Evolutionary conservation across 352 stramenopile species (phyloP).

Genomic region (Pythium plurisporium): DNA sequence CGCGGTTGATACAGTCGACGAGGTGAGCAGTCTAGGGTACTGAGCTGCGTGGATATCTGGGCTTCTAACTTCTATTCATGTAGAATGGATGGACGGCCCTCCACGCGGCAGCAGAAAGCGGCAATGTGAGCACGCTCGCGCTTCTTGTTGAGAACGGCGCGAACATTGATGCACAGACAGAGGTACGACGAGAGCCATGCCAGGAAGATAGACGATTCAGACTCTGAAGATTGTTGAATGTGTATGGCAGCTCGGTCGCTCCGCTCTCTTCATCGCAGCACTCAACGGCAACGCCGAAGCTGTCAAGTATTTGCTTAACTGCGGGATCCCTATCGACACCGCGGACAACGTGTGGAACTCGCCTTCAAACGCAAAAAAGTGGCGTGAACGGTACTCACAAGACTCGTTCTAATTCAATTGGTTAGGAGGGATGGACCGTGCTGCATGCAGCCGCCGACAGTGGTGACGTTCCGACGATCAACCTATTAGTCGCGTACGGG

Average conservation of each 20-base stretch:
- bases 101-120: background rate
- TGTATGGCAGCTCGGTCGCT: background rate
- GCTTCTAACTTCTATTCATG: no score
- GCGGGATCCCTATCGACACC: background rate
- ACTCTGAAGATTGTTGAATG: background rate
- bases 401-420: no score
- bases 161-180: background rate
- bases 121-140: background rate
- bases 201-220: background rate
- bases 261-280: background rate
- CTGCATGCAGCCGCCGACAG: background rate
- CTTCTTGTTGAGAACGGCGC: background rate
- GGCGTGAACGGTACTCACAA: no score
- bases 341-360: background rate
- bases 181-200: background rate
- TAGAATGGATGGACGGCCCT: background rate
- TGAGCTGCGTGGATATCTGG: no score
- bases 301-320: background rate
- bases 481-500: background rate
- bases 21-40: background rate
- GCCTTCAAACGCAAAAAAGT: no score
- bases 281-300: background rate
- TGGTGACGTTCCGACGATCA: background rate
- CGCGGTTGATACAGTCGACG: background rate
- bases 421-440: background rate